Evolutionary conservation across 139 green algal species (phyloP).

Genomic region (Diplosphaera chodatii): DNA sequence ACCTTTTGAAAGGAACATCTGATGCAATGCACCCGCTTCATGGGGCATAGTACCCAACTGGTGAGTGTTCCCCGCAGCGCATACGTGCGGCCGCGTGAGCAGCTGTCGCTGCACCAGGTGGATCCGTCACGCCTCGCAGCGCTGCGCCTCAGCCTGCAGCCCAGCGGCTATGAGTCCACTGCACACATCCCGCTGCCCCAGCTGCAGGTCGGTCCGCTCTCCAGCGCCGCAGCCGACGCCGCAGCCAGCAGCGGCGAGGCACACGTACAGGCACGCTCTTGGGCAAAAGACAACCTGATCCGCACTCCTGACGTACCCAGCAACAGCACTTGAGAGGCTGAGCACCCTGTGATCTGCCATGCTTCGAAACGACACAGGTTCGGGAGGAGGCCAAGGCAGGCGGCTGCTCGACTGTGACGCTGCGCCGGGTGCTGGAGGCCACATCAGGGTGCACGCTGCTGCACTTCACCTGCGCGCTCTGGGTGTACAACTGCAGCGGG

Average conservation of each 20-base stretch:
- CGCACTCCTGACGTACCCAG: too few relatives aligned
- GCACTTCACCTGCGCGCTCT: constrained; percentile 41
- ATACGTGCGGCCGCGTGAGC: constrained; percentile 1
- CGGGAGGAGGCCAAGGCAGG: background rate
- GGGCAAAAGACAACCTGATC: too few relatives aligned
- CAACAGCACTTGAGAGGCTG: too few relatives aligned
- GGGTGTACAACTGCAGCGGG: constrained; percentile 71
- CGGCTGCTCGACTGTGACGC: background rate
- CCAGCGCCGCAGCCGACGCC: background rate
- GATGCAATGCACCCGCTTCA: too few relatives aligned
- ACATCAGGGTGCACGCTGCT: constrained; percentile 12
- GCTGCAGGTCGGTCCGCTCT: background rate
- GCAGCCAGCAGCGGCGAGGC: too few relatives aligned
- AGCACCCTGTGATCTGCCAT: too few relatives aligned
- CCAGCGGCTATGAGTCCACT: constrained; percentile 29
- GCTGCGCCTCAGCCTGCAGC: constrained; percentile 15
- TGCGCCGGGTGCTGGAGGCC: background rate
- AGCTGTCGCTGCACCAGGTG: constrained; percentile 16
- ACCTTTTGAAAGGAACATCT: too few relatives aligned
- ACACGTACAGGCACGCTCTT: too few relatives aligned
- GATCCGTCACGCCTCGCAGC: constrained; percentile 9
- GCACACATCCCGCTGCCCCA: constrained; percentile 10
- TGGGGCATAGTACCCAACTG: too few relatives aligned
- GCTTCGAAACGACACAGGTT: background rate
- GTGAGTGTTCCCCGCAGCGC: background rate